Conservation (phyloP, 768 basidiomycete genomes). For the Kwoniella heveanensis region DNA sequence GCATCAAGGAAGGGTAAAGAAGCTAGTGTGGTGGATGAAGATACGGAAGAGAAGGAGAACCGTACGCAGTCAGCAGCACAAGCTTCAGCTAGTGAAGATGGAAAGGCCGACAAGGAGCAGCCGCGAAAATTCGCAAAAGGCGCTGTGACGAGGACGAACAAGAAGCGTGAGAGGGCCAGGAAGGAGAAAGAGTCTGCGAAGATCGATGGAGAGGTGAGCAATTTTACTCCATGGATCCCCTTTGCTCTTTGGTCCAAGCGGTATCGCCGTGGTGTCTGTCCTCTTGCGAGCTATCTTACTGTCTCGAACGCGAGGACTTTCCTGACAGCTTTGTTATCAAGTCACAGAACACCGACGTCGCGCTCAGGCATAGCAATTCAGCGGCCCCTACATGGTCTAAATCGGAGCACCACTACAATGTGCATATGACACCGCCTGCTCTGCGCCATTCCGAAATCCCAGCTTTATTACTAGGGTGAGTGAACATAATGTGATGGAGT, state of each 20-base stretch:
- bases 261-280: too few relatives aligned
- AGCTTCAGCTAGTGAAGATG: constrained; percentile 4
- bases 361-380: constrained; percentile 23
- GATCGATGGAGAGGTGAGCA: constrained; percentile 27
- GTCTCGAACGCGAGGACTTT: neutral
- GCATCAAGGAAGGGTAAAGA: constrained; percentile 16
- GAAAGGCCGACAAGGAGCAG: constrained; percentile 5
- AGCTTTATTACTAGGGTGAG: constrained; percentile 82
- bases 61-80: too few relatives aligned
- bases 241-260: too few relatives aligned
- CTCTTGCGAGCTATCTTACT: too few relatives aligned
- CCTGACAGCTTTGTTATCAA: neutral
- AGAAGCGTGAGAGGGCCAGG: constrained; percentile 36
- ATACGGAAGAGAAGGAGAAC: constrained; percentile 13
- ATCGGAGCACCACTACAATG: constrained; percentile 46
- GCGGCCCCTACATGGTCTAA: constrained; percentile 13
- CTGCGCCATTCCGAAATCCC: constrained; percentile 60
- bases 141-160: constrained; percentile 34
- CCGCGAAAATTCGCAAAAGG: constrained; percentile 32
- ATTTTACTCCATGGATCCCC: too few relatives aligned
- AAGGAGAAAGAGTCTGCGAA: constrained; percentile 8
- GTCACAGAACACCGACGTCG: constrained; percentile 1
- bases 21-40: constrained; percentile 15
- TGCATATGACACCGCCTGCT: constrained; percentile 44
- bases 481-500: constrained; percentile 15